These are phyloP conservation scores for Mallotus japonicus DNA, from an alignment of 441 rosid species.

Conservation along the genomic window DNA sequence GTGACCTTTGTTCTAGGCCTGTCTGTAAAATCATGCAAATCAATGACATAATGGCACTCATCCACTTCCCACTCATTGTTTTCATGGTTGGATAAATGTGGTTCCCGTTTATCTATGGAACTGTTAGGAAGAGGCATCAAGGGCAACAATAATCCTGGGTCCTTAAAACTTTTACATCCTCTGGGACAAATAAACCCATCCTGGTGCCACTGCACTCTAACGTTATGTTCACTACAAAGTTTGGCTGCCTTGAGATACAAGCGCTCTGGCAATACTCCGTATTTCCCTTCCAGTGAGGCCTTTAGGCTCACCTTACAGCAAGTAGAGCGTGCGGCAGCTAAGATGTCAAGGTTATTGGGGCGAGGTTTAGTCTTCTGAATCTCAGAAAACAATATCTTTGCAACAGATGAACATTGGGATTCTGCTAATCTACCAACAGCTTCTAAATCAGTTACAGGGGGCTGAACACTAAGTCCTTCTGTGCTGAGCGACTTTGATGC, in stretches of 20 bases:
- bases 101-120: slow-evolving; percentile 25
- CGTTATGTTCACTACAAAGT: slow-evolving; percentile 86
- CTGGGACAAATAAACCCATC: slow-evolving; percentile 79
- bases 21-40: slow-evolving; percentile 53
- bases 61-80: slow-evolving; percentile 63
- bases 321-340: slow-evolving; percentile 75
- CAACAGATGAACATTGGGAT: slow-evolving; percentile 69
- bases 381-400: slow-evolving; percentile 62
- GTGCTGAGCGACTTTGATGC: slow-evolving; percentile 48
- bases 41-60: slow-evolving; percentile 81
- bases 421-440: slow-evolving; percentile 57
- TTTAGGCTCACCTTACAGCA: slow-evolving; percentile 89
- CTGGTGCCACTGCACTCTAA: slow-evolving; percentile 83
- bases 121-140: slow-evolving; percentile 44
- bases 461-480: slow-evolving; percentile 32
- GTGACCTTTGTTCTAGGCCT: slow-evolving; percentile 42
- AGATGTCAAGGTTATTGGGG: slow-evolving; percentile 78
- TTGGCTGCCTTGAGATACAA: slow-evolving; percentile 91
- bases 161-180: slow-evolving; percentile 67
- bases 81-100: slow-evolving; percentile 31
- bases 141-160: slow-evolving; percentile 36
- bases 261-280: slow-evolving; percentile 70
- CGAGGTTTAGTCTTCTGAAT: slow-evolving; percentile 81
- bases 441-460: slow-evolving; percentile 37
- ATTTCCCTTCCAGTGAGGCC: slow-evolving; percentile 70